These are phyloP conservation scores for Heliamphora exappendiculata DNA, from an alignment of 148 eudicot species.

Conservation along the genomic window DNA sequence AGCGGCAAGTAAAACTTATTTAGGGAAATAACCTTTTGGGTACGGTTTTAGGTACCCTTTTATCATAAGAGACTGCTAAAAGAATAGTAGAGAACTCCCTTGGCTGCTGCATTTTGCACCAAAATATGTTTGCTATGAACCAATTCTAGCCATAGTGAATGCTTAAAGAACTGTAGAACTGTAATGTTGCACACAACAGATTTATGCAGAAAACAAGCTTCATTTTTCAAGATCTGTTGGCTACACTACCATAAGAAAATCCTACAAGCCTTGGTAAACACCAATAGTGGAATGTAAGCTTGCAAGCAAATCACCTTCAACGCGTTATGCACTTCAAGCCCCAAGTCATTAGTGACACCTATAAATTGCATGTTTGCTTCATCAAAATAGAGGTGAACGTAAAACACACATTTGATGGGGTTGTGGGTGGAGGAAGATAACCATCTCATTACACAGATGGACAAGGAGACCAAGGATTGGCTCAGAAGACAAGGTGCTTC, in stretches of 20 bases:
- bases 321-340: conserved; percentile 1
- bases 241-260: background rate
- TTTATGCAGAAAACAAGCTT: background rate
- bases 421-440: background rate
- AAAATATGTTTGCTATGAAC: too few relatives aligned
- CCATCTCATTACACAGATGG: too few relatives aligned
- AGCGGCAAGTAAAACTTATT: too few relatives aligned
- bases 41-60: background rate
- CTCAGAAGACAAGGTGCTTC: too few relatives aligned
- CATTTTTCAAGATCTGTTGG: background rate
- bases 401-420: background rate
- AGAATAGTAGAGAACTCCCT: too few relatives aligned
- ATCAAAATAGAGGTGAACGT: background rate
- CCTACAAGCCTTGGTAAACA: background rate
- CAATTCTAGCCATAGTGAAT: background rate
- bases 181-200: background rate
- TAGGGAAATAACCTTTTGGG: too few relatives aligned
- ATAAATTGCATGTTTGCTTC: background rate
- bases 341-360: background rate
- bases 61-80: too few relatives aligned
- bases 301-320: background rate
- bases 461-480: too few relatives aligned
- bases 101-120: too few relatives aligned
- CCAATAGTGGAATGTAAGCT: background rate
- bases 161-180: background rate